Base-by-base conservation (phyloP, 2,329 filamentous ascomycete species). In the Fusarium vanettenii region DNA sequence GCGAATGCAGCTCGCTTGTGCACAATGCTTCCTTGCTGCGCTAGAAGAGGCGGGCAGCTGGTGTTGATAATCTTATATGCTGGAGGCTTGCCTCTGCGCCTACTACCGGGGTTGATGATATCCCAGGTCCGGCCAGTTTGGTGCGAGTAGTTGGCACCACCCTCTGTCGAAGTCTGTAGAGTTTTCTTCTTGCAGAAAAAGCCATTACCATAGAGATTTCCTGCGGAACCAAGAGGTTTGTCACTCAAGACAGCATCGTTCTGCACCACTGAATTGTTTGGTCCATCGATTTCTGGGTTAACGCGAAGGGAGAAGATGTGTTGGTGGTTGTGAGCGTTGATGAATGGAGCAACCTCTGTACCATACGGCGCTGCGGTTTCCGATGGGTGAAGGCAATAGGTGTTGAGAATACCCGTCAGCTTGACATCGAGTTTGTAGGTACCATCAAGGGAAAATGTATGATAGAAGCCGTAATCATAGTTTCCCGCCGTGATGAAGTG, bases 1-100 rank as follows among this genome's bases (percentile, higher is more conserved):
- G 95, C 94, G 78, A 98, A 98, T 0, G 93, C 94, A 0, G 95
- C 95, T 29, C 95, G 89, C 83, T 97, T 96, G 92, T 94, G 95
- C 6, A 97, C 95, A 31, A 98, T 82, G 6, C 94, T 92, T 4
- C 92, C 92, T 66, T 93, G 91, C 85, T 95, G 97, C n/a, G 95
- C 95, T 13, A 98, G 85, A 11, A 98, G 85, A 1, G 86, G 85
- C 0, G 95, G 93, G 0, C 95, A 92, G 80, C 97, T 95, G 60
- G 95, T 89, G 82, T 94, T 96, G 63, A 98, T 94, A 2, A 98
- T 90, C 87, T 98, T 98, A 84, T 98, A 98, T 59, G 90, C 92
- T 0, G 92, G 91, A 0, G 94, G 94, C 84, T 97, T 97, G 92
- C 95, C 84, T 95, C 92, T 0, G 93, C 92, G 83, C 98, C 95